Conservation (phyloP, 2,329 filamentous ascomycete genomes). For the Lachnellula subtilissima region DNA sequence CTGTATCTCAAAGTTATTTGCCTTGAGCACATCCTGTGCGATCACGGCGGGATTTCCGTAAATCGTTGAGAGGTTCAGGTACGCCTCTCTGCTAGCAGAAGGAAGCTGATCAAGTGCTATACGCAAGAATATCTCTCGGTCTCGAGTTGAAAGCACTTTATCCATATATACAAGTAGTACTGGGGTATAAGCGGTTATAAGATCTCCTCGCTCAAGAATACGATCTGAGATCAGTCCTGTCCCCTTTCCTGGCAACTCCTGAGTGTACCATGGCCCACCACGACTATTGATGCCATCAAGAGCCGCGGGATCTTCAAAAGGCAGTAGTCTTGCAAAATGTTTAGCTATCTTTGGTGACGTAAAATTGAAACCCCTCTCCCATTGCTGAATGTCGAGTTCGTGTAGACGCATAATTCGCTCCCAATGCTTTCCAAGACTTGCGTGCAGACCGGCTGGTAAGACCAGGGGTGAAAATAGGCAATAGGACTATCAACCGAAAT, state of each 20-base stretch:
- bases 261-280: neutral
- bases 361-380: constrained; percentile 8
- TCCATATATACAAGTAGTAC: constrained; percentile 1
- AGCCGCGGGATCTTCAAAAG: neutral
- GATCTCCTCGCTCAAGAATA: neutral
- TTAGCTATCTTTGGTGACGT: constrained; percentile 6
- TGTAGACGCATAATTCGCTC: constrained; percentile 8
- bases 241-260: constrained; percentile 1
- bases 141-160: neutral
- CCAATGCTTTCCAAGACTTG: neutral
- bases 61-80: constrained; percentile 4
- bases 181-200: neutral
- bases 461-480: neutral
- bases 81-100: neutral
- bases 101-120: constrained; percentile 4
- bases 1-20: constrained; percentile 12
- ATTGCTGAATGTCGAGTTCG: constrained; percentile 1
- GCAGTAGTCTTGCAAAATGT: constrained; percentile 1
- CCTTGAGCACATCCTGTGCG: constrained; percentile 11
- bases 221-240: constrained; percentile 1
- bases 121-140: constrained; percentile 1
- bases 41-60: neutral
- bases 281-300: neutral
- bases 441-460: neutral
- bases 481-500: neutral